phyloP scores from a whole-genome alignment of 2,329 filamentous ascomycete genomes.

The Bipolaris zeicola region DNA sequence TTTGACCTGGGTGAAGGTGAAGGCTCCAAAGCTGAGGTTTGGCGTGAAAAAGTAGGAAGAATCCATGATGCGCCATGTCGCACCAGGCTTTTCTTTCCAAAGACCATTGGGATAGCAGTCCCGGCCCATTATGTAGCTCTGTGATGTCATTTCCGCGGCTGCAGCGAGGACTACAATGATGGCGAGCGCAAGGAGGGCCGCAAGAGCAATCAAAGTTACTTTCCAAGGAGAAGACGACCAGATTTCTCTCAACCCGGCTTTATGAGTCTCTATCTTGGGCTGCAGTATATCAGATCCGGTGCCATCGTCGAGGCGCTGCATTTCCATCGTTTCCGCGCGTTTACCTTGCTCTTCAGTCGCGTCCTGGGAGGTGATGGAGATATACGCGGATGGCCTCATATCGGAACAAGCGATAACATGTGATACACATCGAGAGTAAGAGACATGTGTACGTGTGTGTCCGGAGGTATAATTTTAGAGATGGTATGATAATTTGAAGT shows the following conservation, averaged over 20 bases:
- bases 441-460: neutral
- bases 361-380: neutral
- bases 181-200: constrained; percentile 29
- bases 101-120: constrained; percentile 42
- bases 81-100: constrained; percentile 34
- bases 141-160: constrained; percentile 36
- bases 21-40: constrained; percentile 38
- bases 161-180: constrained; percentile 36
- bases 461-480: neutral
- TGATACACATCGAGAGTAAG: neutral
- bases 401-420: neutral
- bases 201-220: constrained; percentile 21
- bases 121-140: constrained; percentile 32
- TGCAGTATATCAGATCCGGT: constrained; percentile 1
- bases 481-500: neutral
- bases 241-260: constrained; percentile 3
- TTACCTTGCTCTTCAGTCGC: neutral
- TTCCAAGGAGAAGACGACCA: constrained; percentile 32
- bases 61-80: constrained; percentile 46
- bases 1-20: constrained; percentile 46
- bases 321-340: neutral
- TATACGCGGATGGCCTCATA: neutral
- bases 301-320: neutral
- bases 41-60: constrained; percentile 43
- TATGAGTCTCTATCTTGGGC: neutral